phyloP scores from a whole-genome alignment of 2,329 filamentous ascomycete genomes.

The Clonostachys solani region DNA sequence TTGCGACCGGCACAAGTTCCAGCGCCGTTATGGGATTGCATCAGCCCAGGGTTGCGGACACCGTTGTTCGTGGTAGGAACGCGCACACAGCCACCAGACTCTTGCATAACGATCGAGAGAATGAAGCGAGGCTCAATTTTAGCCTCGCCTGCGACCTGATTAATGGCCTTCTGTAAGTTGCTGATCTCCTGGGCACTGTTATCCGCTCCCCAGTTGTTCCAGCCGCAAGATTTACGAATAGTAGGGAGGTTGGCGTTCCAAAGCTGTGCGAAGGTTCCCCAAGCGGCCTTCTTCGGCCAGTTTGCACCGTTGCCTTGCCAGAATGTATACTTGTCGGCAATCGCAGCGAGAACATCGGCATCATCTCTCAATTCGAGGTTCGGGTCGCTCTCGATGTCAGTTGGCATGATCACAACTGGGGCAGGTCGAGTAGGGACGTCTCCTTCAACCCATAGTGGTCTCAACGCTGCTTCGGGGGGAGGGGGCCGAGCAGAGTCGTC shows the following conservation, averaged over 20 bases:
- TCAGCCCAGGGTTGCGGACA: constrained; percentile 10
- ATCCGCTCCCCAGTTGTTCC: constrained; percentile 9
- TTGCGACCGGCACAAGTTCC: constrained; percentile 6
- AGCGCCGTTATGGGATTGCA: constrained; percentile 10
- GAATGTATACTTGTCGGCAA: constrained; percentile 8
- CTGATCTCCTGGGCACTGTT: constrained; percentile 7
- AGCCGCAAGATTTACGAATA: constrained; percentile 7
- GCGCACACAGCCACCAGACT: constrained; percentile 14
- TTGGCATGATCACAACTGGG: too few relatives aligned
- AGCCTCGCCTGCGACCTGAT: constrained; percentile 7
- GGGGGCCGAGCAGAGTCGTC: too few relatives aligned
- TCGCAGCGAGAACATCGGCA: neutral
- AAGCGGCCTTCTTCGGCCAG: constrained; percentile 10
- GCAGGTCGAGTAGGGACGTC: too few relatives aligned
- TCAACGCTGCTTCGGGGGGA: too few relatives aligned
- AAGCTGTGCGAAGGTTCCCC: constrained; percentile 7
- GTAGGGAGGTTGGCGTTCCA: constrained; percentile 6
- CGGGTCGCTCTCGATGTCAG: too few relatives aligned
- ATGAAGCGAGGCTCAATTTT: constrained; percentile 9
- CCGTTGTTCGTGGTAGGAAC: constrained; percentile 10
- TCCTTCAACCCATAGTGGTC: too few relatives aligned
- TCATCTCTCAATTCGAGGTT: too few relatives aligned
- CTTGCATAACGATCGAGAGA: constrained; percentile 22
- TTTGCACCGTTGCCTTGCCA: constrained; percentile 7
- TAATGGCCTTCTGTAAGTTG: constrained; percentile 6